A percentile compares a stretch with the other conserved stretches of the same genome.
Evolutionary conservation across 140 eudicot species (phyloP).

Genomic region (Stevia rebaudiana): DNA sequence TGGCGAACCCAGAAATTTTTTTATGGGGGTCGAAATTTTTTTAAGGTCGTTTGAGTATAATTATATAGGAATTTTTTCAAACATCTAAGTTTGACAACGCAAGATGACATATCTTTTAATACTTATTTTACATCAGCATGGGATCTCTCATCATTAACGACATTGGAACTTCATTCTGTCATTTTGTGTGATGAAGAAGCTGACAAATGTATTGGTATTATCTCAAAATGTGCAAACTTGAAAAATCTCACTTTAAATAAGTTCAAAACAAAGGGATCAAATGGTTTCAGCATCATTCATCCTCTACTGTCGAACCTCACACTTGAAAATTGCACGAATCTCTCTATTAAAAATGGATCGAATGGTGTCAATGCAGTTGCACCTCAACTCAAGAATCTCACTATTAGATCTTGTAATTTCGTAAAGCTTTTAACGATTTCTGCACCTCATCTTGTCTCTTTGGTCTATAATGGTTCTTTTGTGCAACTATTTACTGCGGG

Average conservation of each 20-base stretch:
- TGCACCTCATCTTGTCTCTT: constrained; percentile 9
- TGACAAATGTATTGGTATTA: background rate
- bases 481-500: background rate
- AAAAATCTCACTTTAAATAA: constrained; percentile 1
- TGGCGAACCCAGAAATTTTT: background rate
- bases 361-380: background rate
- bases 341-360: too few species aligned
- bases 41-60: background rate
- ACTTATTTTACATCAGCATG: background rate
- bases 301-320: constrained; percentile 2
- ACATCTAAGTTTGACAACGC: too few species aligned
- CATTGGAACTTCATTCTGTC: constrained; percentile 11
- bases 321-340: background rate
- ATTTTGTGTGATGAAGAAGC: background rate
- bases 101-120: too few species aligned
- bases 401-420: background rate
- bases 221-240: constrained; percentile 19
- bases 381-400: constrained; percentile 13
- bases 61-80: background rate
- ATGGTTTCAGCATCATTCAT: background rate
- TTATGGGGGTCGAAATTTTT: too few species aligned
- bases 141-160: constrained; percentile 21
- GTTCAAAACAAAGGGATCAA: background rate
- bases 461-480: background rate
- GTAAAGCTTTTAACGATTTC: background rate